Conservation (phyloP, 495 filamentous ascomycete genomes). For the Hypoxylon crocopeplum region DNA sequence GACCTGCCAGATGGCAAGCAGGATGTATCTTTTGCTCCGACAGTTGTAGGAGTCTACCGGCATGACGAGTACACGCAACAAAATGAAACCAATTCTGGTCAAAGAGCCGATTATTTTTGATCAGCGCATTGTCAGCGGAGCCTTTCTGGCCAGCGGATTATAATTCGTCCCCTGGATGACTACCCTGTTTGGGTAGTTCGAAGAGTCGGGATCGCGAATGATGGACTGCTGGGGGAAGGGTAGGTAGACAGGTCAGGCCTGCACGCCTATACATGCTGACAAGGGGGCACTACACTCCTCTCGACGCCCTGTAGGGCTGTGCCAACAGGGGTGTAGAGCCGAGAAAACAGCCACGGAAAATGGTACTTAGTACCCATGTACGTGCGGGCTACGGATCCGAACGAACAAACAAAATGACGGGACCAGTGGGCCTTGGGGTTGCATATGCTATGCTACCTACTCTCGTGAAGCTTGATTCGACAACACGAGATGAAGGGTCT, state of each 20-base stretch:
- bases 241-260: background rate
- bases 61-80: constrained; percentile 26
- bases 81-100: constrained; percentile 26
- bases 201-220: constrained; percentile 11
- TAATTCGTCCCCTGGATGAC: constrained; percentile 20
- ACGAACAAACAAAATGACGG: constrained; percentile 12
- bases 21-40: constrained; percentile 16
- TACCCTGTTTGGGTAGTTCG: constrained; percentile 11
- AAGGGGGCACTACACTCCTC: constrained; percentile 3
- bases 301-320: constrained; percentile 39
- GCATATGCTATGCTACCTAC: constrained; percentile 5
- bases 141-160: constrained; percentile 12
- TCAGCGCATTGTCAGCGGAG: constrained; percentile 15
- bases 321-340: constrained; percentile 21
- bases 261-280: constrained; percentile 14
- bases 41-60: constrained; percentile 1
- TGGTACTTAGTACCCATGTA: background rate
- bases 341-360: constrained; percentile 7
- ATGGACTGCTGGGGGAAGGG: constrained; percentile 6
- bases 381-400: constrained; percentile 11
- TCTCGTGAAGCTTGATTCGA: constrained; percentile 33
- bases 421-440: too few relatives aligned
- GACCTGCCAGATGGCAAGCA: constrained; percentile 8
- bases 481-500: constrained; percentile 13
- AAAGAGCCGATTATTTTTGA: constrained; percentile 11